Evolutionary conservation across 2,329 filamentous ascomycete species (phyloP).

Genomic region (Ophiocordyceps camponoti-saundersi): DNA sequence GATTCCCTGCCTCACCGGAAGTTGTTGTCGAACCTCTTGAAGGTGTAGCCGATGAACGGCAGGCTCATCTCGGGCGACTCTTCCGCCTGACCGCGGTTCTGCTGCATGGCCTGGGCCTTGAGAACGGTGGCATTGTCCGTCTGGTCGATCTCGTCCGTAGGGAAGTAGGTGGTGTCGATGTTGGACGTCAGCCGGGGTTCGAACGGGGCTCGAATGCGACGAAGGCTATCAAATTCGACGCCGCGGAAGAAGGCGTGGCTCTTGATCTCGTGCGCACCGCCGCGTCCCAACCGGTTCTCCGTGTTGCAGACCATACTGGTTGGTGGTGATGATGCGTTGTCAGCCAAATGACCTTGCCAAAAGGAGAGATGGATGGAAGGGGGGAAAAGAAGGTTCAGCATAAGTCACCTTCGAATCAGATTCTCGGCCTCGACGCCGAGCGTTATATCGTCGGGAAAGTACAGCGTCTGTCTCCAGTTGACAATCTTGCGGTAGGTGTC

Average conservation of each 20-base stretch:
- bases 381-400: constrained; percentile 1
- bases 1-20: constrained; percentile 27
- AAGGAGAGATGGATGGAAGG: no score
- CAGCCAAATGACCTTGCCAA: no score
- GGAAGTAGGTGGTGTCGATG: constrained; percentile 96
- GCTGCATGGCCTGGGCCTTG: constrained; percentile 64
- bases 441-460: constrained; percentile 91
- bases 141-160: constrained; percentile 95
- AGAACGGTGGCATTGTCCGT: constrained; percentile 81
- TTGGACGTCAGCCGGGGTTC: constrained; percentile 86
- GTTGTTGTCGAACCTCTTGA: constrained; percentile 83
- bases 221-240: constrained; percentile 84
- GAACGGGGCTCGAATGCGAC: constrained; percentile 86
- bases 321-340: constrained; percentile 1
- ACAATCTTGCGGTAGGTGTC: constrained; percentile 99
- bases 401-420: constrained; percentile 67
- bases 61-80: constrained; percentile 88
- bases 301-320: constrained; percentile 80
- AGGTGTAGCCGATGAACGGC: constrained; percentile 53
- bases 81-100: constrained; percentile 46
- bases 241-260: constrained; percentile 90
- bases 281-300: constrained; percentile 75
- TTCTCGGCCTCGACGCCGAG: constrained; percentile 80
- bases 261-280: constrained; percentile 85
- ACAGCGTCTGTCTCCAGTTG: constrained; percentile 89